A percentile compares a stretch with the other conserved stretches of the same genome.
Conservation (phyloP, 2,329 filamentous ascomycete genomes). For the Sporothrix phasma region DNA sequence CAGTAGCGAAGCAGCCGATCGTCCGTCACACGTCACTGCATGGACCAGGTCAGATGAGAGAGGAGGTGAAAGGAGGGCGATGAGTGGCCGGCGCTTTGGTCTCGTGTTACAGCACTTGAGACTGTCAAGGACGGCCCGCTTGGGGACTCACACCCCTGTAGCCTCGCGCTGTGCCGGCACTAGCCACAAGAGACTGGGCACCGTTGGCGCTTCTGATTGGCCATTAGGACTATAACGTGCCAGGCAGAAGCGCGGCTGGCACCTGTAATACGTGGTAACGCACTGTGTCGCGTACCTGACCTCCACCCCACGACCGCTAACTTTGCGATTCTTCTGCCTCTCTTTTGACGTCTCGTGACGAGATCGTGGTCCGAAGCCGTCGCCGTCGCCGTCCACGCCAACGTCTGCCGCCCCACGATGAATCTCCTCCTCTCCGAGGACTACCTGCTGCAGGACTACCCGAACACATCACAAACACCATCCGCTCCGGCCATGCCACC, state of each 20-base stretch:
- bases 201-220: neutral
- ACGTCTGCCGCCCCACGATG: slow-evolving; percentile 32
- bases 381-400: neutral
- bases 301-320: slow-evolving; percentile 3
- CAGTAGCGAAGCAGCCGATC: neutral
- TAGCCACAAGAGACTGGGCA: neutral
- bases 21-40: neutral
- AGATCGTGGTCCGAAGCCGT: neutral
- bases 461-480: slow-evolving; percentile 76
- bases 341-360: neutral
- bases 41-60: neutral
- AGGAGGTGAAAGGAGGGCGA: slow-evolving; percentile 8
- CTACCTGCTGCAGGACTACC: slow-evolving; percentile 67
- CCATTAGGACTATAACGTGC: no score
- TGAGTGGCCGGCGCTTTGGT: slow-evolving; percentile 2
- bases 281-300: neutral
- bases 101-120: neutral
- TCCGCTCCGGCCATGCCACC: slow-evolving; percentile 61
- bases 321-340: neutral
- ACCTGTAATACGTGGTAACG: neutral
- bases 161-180: slow-evolving; percentile 3
- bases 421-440: slow-evolving; percentile 53
- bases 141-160: neutral
- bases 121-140: neutral
- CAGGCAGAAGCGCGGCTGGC: neutral